Evolutionary conservation across 495 filamentous ascomycete species (phyloP).

Genomic region (Acidomyces sp.): DNA sequence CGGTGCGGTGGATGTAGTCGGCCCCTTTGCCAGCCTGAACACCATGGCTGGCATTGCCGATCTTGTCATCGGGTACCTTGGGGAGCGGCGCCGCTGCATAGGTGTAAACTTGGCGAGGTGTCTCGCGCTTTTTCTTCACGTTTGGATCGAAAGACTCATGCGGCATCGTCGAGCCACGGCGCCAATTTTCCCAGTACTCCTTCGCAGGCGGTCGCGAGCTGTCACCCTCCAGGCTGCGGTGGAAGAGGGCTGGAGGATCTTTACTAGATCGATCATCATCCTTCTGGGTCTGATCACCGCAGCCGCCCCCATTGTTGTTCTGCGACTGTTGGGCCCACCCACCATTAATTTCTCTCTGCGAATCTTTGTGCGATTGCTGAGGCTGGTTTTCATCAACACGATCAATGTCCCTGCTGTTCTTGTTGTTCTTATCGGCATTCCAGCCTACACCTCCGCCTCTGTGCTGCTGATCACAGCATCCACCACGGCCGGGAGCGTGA

Average conservation of each 20-base stretch:
- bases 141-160: not conserved
- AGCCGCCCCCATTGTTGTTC: not conserved
- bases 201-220: conserved; percentile 10
- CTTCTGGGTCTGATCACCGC: not conserved
- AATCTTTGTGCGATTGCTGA: too few species aligned
- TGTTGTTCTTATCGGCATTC: too few species aligned
- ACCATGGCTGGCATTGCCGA: conserved; percentile 22
- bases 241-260: not conserved
- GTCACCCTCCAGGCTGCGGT: too few species aligned
- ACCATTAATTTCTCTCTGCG: too few species aligned
- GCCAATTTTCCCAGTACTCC: conserved; percentile 13
- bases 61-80: conserved; percentile 10
- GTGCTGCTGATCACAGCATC: too few species aligned
- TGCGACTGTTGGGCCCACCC: too few species aligned
- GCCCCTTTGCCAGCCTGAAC: conserved; percentile 28
- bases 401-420: too few species aligned
- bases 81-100: conserved; percentile 15
- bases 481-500: too few species aligned
- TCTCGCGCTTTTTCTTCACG: conserved; percentile 1
- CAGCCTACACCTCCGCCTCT: too few species aligned
- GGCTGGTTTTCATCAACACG: too few species aligned
- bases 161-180: not conserved
- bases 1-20: conserved; percentile 27
- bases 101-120: conserved; percentile 8
- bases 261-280: not conserved